Conservation (phyloP, 2,329 filamentous ascomycete genomes). For the Sarocladiaceae sp. region DNA sequence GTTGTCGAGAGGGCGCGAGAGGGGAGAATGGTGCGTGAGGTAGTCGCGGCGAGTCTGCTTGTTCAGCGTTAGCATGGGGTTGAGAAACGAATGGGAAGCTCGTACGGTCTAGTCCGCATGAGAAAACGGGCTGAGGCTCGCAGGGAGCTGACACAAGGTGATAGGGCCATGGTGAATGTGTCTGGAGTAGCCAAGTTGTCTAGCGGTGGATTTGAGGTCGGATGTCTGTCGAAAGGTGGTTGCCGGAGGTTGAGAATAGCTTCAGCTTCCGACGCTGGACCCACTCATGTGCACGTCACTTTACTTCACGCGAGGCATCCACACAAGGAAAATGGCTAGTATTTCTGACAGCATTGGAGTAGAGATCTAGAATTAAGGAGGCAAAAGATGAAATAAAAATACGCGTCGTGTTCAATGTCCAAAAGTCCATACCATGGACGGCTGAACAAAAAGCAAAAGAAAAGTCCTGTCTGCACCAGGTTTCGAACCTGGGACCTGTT, state of each 20-base stretch:
- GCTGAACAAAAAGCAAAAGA: constrained; percentile 10
- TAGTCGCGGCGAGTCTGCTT: constrained; percentile 8
- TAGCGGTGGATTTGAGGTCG: too few species aligned
- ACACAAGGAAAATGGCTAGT: neutral
- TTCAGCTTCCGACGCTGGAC: neutral
- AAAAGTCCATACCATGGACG: too few species aligned
- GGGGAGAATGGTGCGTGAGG: constrained; percentile 9
- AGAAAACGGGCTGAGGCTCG: constrained; percentile 1
- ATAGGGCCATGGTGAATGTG: constrained; percentile 10
- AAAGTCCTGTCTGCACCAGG: constrained; percentile 35
- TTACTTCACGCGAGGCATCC: neutral
- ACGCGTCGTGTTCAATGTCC: too few species aligned
- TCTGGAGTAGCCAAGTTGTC: too few species aligned
- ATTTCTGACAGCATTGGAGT: neutral
- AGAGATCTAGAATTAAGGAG: neutral
- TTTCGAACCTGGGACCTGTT: constrained; percentile 39
- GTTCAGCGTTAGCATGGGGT: neutral
- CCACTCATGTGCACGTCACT: constrained; percentile 1
- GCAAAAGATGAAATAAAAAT: neutral
- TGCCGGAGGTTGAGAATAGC: neutral
- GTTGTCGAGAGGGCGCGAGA: constrained; percentile 25
- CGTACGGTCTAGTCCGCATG: neutral
- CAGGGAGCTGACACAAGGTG: constrained; percentile 6
- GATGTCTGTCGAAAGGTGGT: too few species aligned
- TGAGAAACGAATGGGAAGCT: neutral